Percentiles rank a stretch among this genome's conserved stretches.
phyloP scores from a whole-genome alignment of 768 basidiomycete species.

The Boletus rubropictus region DNA sequence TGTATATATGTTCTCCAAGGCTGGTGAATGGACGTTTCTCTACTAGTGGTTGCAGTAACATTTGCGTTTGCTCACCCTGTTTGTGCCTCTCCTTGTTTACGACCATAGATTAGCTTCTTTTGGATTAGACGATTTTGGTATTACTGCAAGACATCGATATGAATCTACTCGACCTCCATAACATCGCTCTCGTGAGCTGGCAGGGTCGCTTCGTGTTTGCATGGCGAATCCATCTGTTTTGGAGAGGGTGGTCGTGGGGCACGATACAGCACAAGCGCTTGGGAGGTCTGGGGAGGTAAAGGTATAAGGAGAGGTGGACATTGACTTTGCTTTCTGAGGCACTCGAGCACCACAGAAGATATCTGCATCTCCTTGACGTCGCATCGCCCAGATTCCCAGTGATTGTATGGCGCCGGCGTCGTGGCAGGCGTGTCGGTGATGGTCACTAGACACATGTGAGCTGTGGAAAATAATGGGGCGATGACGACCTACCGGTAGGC shows the following conservation, averaged over 20 bases:
- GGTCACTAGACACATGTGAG: neutral
- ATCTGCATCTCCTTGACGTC: conserved; percentile 33
- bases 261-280: conserved; percentile 53
- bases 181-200: conserved; percentile 33
- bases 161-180: conserved; percentile 47
- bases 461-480: neutral
- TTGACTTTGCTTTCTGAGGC: conserved; percentile 34
- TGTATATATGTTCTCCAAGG: neutral
- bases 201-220: conserved; percentile 1
- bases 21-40: conserved; percentile 6
- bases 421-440: conserved; percentile 7
- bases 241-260: conserved; percentile 32
- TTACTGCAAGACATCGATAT: conserved; percentile 6
- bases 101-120: conserved; percentile 23
- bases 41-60: conserved; percentile 10
- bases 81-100: conserved; percentile 10
- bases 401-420: no score
- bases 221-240: neutral
- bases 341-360: conserved; percentile 42
- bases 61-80: conserved; percentile 18
- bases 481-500: conserved; percentile 49
- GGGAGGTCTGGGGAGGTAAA: conserved; percentile 19
- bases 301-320: conserved; percentile 18
- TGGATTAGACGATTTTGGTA: conserved; percentile 24
- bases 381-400: conserved; percentile 15